Percentiles rank a stretch among this genome's conserved stretches.
phyloP scores from a whole-genome alignment of 495 filamentous ascomycete species.

The Evernia prunastri region DNA sequence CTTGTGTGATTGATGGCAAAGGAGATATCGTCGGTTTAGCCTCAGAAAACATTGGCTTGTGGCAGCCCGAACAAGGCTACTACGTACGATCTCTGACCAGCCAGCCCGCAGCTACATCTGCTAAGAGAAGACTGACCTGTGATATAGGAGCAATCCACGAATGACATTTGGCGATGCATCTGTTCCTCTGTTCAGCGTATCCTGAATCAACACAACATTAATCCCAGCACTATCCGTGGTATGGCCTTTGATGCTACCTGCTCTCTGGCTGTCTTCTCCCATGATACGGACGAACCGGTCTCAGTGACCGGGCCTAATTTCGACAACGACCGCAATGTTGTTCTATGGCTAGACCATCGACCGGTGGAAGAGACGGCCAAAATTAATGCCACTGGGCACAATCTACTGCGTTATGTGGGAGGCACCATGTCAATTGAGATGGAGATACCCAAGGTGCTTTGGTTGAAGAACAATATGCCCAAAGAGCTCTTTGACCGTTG shows the following conservation, averaged over 20 bases:
- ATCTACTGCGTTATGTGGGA: slow-evolving; percentile 90
- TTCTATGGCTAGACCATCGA: slow-evolving; percentile 90
- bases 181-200: slow-evolving; percentile 73
- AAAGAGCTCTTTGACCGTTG: slow-evolving; percentile 78
- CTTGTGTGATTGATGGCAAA: slow-evolving; percentile 83
- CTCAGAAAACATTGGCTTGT: slow-evolving; percentile 83
- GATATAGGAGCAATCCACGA: slow-evolving; percentile 88
- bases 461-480: slow-evolving; percentile 98
- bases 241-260: slow-evolving; percentile 97
- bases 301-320: slow-evolving; percentile 85
- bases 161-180: slow-evolving; percentile 90
- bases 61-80: slow-evolving; percentile 86
- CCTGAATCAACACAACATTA: slow-evolving; percentile 69
- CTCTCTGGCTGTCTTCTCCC: slow-evolving; percentile 82
- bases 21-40: slow-evolving; percentile 91
- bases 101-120: slow-evolving; percentile 12
- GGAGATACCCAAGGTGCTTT: slow-evolving; percentile 96
- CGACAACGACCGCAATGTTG: slow-evolving; percentile 77
- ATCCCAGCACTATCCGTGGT: slow-evolving; percentile 64
- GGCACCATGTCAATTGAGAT: slow-evolving; percentile 98
- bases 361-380: slow-evolving; percentile 80
- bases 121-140: slow-evolving; percentile 21
- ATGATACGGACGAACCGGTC: slow-evolving; percentile 83
- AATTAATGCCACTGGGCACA: slow-evolving; percentile 89
- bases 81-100: slow-evolving; percentile 51